Conservation (phyloP, 2,329 filamentous ascomycete genomes). For the Didymella arachidicola region DNA sequence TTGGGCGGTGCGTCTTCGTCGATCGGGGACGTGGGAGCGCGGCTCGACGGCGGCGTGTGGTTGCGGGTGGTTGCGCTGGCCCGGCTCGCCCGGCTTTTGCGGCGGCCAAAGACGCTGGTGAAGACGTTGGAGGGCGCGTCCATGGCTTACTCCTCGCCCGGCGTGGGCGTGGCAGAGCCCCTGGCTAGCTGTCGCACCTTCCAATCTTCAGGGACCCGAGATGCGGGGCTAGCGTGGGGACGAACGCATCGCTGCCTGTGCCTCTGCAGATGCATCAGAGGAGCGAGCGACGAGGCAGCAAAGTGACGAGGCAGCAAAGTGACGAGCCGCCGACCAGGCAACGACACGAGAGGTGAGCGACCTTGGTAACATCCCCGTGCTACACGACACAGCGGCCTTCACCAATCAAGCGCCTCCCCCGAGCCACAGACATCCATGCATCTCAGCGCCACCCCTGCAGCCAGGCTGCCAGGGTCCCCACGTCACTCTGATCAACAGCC, state of each 20-base stretch:
- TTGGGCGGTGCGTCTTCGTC: neutral
- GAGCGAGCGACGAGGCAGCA: too few species aligned
- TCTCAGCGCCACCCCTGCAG: neutral
- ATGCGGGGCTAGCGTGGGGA: neutral
- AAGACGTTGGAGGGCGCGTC: slow-evolving; percentile 3
- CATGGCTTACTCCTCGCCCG: slow-evolving; percentile 1
- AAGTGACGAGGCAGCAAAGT: too few species aligned
- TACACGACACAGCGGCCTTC: slow-evolving; percentile 2
- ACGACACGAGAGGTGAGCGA: neutral
- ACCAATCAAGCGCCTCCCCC: slow-evolving; percentile 23
- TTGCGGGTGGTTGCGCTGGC: too few species aligned
- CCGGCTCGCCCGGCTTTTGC: slow-evolving; percentile 15
- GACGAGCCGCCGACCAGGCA: too few species aligned
- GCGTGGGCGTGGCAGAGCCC: slow-evolving; percentile 1
- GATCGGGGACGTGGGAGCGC: slow-evolving; percentile 11
- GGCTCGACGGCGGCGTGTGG: slow-evolving; percentile 10
- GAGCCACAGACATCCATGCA: neutral
- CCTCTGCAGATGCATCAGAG: too few species aligned
- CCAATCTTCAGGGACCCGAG: neutral
- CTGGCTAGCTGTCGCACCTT: slow-evolving; percentile 1
- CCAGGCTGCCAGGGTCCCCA: too few species aligned
- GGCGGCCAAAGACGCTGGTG: slow-evolving; percentile 4
- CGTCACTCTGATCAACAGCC: too few species aligned
- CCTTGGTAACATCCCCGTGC: neutral
- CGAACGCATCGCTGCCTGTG: neutral